These are phyloP conservation scores for Euphorbia celastroides DNA, from an alignment of 441 rosid genomes.

Conservation along the genomic window DNA sequence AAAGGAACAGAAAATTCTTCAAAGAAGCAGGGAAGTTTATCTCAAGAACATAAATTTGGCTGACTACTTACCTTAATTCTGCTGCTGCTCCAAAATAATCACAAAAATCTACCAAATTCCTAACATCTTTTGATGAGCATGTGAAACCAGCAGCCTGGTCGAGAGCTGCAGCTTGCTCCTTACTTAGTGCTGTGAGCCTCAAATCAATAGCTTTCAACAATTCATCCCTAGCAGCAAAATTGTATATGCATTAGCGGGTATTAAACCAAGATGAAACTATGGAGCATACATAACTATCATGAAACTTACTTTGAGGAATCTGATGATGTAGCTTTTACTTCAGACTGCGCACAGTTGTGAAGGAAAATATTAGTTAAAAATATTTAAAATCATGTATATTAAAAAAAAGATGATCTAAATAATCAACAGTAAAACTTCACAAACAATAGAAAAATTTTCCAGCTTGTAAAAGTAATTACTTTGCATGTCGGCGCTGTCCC, in stretches of 20 bases:
- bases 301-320: constrained; percentile 51
- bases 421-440: constrained; percentile 1
- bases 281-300: constrained; percentile 10
- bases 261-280: constrained; percentile 15
- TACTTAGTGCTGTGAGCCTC: constrained; percentile 48
- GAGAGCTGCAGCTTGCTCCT: constrained; percentile 44
- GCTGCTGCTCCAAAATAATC: constrained; percentile 46
- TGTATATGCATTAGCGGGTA: constrained; percentile 15
- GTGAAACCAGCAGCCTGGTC: constrained; percentile 31
- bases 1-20: constrained; percentile 3
- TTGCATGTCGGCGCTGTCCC: constrained; percentile 13
- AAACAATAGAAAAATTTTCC: constrained; percentile 2
- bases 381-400: not conserved
- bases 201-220: constrained; percentile 55
- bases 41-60: constrained; percentile 3
- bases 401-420: not conserved
- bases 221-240: constrained; percentile 43
- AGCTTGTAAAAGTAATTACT: constrained; percentile 24
- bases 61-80: constrained; percentile 44
- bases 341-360: constrained; percentile 29
- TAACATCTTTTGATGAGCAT: constrained; percentile 35
- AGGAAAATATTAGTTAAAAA: constrained; percentile 18
- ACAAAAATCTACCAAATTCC: constrained; percentile 35
- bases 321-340: constrained; percentile 30
- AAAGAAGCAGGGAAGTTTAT: constrained; percentile 8